These are phyloP conservation scores for Monilinia polystroma DNA, from an alignment of 2,329 filamentous ascomycete genomes.

Conservation along the genomic window DNA sequence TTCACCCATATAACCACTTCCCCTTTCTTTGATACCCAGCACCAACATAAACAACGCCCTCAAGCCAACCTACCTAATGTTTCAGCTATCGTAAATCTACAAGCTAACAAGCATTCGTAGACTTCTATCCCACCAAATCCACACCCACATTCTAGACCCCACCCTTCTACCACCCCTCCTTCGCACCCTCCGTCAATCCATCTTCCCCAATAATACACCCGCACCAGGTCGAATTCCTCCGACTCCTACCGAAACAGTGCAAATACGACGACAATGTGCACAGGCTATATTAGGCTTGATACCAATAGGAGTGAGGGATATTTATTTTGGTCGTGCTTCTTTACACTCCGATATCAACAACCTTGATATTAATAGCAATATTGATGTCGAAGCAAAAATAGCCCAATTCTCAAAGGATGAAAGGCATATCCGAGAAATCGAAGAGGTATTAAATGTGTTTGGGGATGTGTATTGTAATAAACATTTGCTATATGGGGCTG, in stretches of 20 bases:
- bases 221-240: slow-evolving; percentile 63
- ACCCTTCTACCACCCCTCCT: slow-evolving; percentile 65
- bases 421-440: slow-evolving; percentile 40
- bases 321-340: slow-evolving; percentile 42
- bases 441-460: slow-evolving; percentile 68
- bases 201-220: slow-evolving; percentile 84
- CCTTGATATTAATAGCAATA: background rate
- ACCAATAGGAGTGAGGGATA: slow-evolving; percentile 42
- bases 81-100: background rate
- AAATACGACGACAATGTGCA: slow-evolving; percentile 67
- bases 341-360: background rate
- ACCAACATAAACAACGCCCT: background rate
- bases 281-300: slow-evolving; percentile 51
- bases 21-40: background rate
- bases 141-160: slow-evolving; percentile 59
- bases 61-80: background rate
- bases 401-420: slow-evolving; percentile 10
- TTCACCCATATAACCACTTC: background rate
- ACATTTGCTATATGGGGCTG: slow-evolving; percentile 77
- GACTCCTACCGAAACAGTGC: slow-evolving; percentile 57
- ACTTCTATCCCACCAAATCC: slow-evolving; percentile 56
- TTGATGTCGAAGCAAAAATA: slow-evolving; percentile 6
- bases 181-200: slow-evolving; percentile 67
- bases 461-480: slow-evolving; percentile 88
- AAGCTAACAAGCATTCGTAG: slow-evolving; percentile 27